Conservation (phyloP, 805 yeast genomes). For the Nakazawaea laoshanensis region DNA sequence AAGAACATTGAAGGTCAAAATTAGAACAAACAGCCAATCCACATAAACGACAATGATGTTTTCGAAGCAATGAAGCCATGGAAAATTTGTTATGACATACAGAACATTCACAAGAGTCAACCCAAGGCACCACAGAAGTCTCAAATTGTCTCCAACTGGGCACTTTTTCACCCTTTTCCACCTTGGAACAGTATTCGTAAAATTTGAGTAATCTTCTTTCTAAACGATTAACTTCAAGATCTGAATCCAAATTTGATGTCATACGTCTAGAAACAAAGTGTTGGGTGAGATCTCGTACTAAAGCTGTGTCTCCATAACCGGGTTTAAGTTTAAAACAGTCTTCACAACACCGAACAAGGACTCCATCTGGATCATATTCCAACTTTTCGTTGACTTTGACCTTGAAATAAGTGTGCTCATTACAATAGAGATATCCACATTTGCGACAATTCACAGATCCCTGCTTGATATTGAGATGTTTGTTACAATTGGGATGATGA, state of each 20-base stretch:
- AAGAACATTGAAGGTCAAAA: constrained; percentile 55
- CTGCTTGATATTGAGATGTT: constrained; percentile 36
- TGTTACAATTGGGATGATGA: constrained; percentile 29
- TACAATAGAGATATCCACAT: constrained; percentile 71
- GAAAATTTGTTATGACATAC: constrained; percentile 55
- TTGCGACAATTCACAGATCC: constrained; percentile 64
- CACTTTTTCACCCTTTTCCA: constrained; percentile 9
- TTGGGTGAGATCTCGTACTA: constrained; percentile 32
- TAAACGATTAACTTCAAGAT: constrained; percentile 45
- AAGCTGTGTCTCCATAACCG: constrained; percentile 42
- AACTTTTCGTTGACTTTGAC: constrained; percentile 43
- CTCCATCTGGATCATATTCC: constrained; percentile 40
- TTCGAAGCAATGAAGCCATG: constrained; percentile 40
- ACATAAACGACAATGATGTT: constrained; percentile 90
- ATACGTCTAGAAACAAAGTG: constrained; percentile 34
- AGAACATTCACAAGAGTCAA: constrained; percentile 43
- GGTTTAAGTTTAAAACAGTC: constrained; percentile 49
- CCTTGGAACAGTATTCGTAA: constrained; percentile 12
- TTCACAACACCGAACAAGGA: constrained; percentile 68
- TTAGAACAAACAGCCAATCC: constrained; percentile 79
- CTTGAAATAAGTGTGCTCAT: constrained; percentile 47
- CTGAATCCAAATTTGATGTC: constrained; percentile 34
- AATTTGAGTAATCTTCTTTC: constrained; percentile 53
- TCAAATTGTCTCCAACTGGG: constrained; percentile 27
- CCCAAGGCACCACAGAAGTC: constrained; percentile 56